Conservation (phyloP, 2,329 filamentous ascomycete species). For the Scedosporium boydii region DNA sequence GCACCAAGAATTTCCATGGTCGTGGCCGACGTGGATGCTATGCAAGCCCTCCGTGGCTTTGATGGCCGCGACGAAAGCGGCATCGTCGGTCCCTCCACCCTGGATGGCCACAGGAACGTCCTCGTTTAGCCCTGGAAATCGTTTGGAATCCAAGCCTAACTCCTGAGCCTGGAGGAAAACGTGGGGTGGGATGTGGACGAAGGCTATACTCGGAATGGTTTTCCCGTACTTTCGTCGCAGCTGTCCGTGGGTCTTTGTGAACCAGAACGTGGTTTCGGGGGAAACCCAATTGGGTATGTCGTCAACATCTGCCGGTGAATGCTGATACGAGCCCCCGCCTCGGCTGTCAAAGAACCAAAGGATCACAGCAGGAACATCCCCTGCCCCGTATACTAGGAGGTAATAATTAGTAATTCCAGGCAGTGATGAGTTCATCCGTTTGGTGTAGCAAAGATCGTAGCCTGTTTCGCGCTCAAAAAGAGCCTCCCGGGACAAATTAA, state of each 20-base stretch:
- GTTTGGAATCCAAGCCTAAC: constrained; percentile 18
- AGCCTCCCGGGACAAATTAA: constrained; percentile 40
- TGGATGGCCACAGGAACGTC: constrained; percentile 17
- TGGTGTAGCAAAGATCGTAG: constrained; percentile 12
- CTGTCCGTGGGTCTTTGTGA: constrained; percentile 21
- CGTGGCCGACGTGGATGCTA: constrained; percentile 45
- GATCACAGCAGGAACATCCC: constrained; percentile 28
- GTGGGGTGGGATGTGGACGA: constrained; percentile 37
- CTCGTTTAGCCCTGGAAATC: constrained; percentile 22
- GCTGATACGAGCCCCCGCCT: constrained; percentile 44
- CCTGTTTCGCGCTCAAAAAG: constrained; percentile 26
- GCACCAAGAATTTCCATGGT: constrained; percentile 42
- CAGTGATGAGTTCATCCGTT: background rate
- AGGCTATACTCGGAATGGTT: constrained; percentile 33
- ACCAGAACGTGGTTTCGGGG: constrained; percentile 33
- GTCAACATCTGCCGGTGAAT: constrained; percentile 15
- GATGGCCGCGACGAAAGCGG: constrained; percentile 42
- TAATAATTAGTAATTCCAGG: constrained; percentile 38
- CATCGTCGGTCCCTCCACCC: constrained; percentile 23
- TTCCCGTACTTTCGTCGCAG: constrained; percentile 17
- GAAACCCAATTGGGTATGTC: constrained; percentile 32
- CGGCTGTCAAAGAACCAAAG: constrained; percentile 67
- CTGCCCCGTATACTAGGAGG: constrained; percentile 23
- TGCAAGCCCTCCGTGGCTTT: constrained; percentile 34
- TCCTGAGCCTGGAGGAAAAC: constrained; percentile 16